Evolutionary conservation across 2,329 filamentous ascomycete genomes (phyloP).

Genomic region (Aspergillus spinulosporus): DNA sequence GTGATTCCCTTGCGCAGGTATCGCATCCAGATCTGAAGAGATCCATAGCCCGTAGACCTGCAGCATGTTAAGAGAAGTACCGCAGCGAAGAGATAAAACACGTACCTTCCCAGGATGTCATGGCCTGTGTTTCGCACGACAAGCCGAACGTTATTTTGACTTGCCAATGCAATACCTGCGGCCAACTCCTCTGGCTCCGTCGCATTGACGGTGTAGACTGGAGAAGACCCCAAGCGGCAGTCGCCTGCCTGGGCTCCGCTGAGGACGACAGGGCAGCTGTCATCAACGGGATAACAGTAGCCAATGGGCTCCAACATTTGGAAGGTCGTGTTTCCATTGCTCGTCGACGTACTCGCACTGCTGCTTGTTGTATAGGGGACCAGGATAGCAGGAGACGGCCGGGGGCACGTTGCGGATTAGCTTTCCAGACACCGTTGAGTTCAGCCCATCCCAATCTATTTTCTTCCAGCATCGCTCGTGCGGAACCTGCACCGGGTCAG

Average conservation of each 20-base stretch:
- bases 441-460: conserved; percentile 33
- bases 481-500: conserved; percentile 19
- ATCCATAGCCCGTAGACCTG: conserved; percentile 13
- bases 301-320: conserved; percentile 29
- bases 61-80: not conserved
- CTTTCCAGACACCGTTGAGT: conserved; percentile 34
- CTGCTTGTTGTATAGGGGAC: conserved; percentile 25
- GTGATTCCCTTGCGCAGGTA: conserved; percentile 10
- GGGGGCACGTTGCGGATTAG: conserved; percentile 35
- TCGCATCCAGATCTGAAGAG: conserved; percentile 15
- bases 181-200: conserved; percentile 11
- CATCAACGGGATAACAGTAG: conserved; percentile 28
- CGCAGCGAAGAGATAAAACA: not conserved
- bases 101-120: conserved; percentile 13
- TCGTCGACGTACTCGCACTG: conserved; percentile 27
- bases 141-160: conserved; percentile 8
- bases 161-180: conserved; percentile 11
- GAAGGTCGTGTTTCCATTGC: conserved; percentile 31
- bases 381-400: conserved; percentile 39
- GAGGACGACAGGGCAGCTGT: conserved; percentile 31
- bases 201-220: conserved; percentile 28
- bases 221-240: conserved; percentile 31
- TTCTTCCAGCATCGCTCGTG: conserved; percentile 37
- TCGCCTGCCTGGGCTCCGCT: conserved; percentile 10
- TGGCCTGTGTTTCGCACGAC: conserved; percentile 14